These are phyloP conservation scores for Talinum fruticosum DNA, from an alignment of 148 eudicot genomes.

Conservation along the genomic window DNA sequence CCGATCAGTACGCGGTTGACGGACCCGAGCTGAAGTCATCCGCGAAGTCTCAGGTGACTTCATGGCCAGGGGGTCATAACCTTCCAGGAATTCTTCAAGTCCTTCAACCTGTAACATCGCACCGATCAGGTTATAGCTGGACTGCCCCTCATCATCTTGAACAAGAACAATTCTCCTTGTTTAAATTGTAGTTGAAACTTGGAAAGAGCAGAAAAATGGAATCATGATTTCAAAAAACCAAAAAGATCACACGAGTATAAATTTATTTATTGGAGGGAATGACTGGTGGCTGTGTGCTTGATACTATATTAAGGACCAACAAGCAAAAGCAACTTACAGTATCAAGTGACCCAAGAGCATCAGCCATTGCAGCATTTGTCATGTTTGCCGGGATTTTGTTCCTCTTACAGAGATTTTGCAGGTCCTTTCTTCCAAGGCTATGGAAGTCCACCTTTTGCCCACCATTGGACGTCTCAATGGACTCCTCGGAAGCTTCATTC, in stretches of 20 bases:
- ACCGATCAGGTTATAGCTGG: neutral
- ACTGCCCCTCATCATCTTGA: neutral
- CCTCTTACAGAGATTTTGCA: conserved; percentile 69
- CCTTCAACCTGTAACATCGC: conserved; percentile 56
- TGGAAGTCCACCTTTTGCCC: conserved; percentile 48
- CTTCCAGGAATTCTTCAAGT: conserved; percentile 46
- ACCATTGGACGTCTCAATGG: conserved; percentile 3
- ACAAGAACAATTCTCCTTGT: neutral
- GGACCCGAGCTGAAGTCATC: conserved; percentile 27
- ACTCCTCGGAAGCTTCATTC: conserved; percentile 13
- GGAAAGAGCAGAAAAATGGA: too few species aligned
- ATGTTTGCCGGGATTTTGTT: conserved; percentile 76
- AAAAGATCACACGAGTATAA: neutral
- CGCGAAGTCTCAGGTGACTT: conserved; percentile 25
- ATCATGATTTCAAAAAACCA: neutral
- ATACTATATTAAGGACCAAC: neutral
- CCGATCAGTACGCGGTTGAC: conserved; percentile 23
- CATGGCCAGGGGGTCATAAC: conserved; percentile 27
- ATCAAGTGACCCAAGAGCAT: conserved; percentile 54
- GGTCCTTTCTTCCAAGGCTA: conserved; percentile 55
- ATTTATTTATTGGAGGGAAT: neutral
- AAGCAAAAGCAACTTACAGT: conserved; percentile 35
- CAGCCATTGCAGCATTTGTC: conserved; percentile 76
- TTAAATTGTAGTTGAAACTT: too few species aligned
- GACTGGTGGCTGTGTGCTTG: neutral